Percentiles rank a stretch among this genome's conserved stretches.
These are phyloP conservation scores for Hortiboletus campestris DNA, from an alignment of 768 basidiomycete genomes.

Conservation along the genomic window DNA sequence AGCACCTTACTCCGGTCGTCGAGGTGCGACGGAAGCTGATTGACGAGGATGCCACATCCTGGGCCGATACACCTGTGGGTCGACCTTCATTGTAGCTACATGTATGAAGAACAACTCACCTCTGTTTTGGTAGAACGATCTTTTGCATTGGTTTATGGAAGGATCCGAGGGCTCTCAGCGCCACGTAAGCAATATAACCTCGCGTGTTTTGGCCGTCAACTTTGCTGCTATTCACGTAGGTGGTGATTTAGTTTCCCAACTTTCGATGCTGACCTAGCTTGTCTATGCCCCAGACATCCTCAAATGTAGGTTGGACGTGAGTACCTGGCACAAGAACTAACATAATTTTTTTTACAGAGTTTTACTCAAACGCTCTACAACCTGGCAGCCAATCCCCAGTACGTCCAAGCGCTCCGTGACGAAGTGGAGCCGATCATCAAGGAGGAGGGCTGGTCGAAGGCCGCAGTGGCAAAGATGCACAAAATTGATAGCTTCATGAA, in stretches of 20 bases:
- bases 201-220: slow-evolving; percentile 14
- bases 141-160: slow-evolving; percentile 35
- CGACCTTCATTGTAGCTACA: neutral
- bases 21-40: neutral
- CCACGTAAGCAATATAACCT: slow-evolving; percentile 20
- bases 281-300: slow-evolving; percentile 1
- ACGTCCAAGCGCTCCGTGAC: slow-evolving; percentile 13
- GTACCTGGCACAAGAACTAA: neutral
- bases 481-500: slow-evolving; percentile 21
- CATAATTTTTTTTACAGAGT: neutral
- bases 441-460: slow-evolving; percentile 20
- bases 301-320: slow-evolving; percentile 1
- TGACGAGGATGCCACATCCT: neutral
- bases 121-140: slow-evolving; percentile 26
- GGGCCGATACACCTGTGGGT: slow-evolving; percentile 4
- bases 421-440: slow-evolving; percentile 13
- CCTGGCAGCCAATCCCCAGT: slow-evolving; percentile 15
- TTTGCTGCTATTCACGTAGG: slow-evolving; percentile 25
- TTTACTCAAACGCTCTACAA: slow-evolving; percentile 10
- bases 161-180: slow-evolving; percentile 17
- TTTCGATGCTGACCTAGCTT: neutral
- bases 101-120: neutral
- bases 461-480: slow-evolving; percentile 13
- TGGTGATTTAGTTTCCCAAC: neutral
- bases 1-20: slow-evolving; percentile 28